Conservation (phyloP, 305 asterid species). For the Ilex paraguariensis region DNA sequence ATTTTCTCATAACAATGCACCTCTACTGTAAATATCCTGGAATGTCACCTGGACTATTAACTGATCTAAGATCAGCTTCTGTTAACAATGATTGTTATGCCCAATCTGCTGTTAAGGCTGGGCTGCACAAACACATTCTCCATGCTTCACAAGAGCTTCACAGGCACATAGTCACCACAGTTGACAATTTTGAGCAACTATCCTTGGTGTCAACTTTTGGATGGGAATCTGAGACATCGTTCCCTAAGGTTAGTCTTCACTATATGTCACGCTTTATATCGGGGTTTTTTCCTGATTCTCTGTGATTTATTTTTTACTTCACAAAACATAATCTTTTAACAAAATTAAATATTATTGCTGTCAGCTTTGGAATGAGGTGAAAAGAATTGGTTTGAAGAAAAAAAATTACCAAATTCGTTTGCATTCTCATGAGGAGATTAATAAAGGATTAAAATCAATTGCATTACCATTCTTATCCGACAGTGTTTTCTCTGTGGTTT, state of each 20-base stretch:
- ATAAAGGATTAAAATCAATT: too few relatives aligned
- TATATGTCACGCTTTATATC: background rate
- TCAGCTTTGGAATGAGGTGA: too few relatives aligned
- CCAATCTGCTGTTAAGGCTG: slow-evolving; percentile 50
- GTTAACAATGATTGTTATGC: slow-evolving; percentile 84
- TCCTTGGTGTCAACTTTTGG: slow-evolving; percentile 46
- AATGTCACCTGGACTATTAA: slow-evolving; percentile 61
- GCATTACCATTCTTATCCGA: too few relatives aligned
- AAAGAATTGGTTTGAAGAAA: background rate
- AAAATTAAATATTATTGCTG: too few relatives aligned
- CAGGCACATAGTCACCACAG: slow-evolving; percentile 33
- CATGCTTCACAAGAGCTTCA: slow-evolving; percentile 66
- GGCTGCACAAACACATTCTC: slow-evolving; percentile 60
- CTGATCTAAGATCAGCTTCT: slow-evolving; percentile 81
- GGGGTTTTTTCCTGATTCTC: background rate
- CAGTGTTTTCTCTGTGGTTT: too few relatives aligned
- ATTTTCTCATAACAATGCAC: slow-evolving; percentile 56
- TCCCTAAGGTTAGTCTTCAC: slow-evolving; percentile 59
- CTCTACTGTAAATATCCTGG: slow-evolving; percentile 50
- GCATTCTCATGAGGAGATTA: too few relatives aligned
- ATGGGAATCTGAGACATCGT: slow-evolving; percentile 54
- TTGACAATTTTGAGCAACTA: slow-evolving; percentile 20
- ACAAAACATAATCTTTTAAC: too few relatives aligned
- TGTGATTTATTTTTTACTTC: too few relatives aligned
- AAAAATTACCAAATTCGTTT: background rate